Evolutionary conservation across 2,329 filamentous ascomycete species (phyloP).

Genomic region (Fusarium decemcellulare): DNA sequence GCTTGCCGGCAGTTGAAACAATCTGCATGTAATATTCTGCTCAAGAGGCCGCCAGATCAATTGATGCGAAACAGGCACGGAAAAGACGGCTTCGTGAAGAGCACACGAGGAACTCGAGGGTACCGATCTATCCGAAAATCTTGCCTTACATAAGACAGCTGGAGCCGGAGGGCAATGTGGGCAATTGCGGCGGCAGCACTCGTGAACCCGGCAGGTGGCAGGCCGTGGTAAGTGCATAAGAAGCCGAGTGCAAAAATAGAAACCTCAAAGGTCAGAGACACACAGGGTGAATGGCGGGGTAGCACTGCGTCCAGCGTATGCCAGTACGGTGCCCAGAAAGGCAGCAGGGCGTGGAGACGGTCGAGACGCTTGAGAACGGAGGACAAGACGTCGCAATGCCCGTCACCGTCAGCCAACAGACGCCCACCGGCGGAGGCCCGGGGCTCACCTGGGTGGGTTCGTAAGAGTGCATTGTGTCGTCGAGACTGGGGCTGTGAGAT

Average conservation of each 20-base stretch:
- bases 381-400: conserved; percentile 27
- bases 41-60: conserved; percentile 12
- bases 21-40: conserved; percentile 11
- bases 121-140: conserved; percentile 18
- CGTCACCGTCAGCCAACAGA: conserved; percentile 26
- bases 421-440: conserved; percentile 6
- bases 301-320: conserved; percentile 22
- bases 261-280: conserved; percentile 29
- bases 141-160: conserved; percentile 22
- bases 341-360: conserved; percentile 37
- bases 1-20: conserved; percentile 13
- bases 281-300: conserved; percentile 39
- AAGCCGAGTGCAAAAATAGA: conserved; percentile 39
- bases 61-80: conserved; percentile 25
- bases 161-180: neutral
- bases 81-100: conserved; percentile 25
- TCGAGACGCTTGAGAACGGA: conserved; percentile 15
- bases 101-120: conserved; percentile 15
- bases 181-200: conserved; percentile 6
- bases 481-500: neutral
- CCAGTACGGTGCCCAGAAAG: conserved; percentile 36
- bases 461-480: conserved; percentile 2
- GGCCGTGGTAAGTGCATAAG: conserved; percentile 8
- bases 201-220: conserved; percentile 6
- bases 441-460: conserved; percentile 11